A percentile compares a stretch with the other conserved stretches of the same genome.
These are phyloP conservation scores for Sophora flavescens DNA, from an alignment of 306 rosid genomes.

Conservation along the genomic window DNA sequence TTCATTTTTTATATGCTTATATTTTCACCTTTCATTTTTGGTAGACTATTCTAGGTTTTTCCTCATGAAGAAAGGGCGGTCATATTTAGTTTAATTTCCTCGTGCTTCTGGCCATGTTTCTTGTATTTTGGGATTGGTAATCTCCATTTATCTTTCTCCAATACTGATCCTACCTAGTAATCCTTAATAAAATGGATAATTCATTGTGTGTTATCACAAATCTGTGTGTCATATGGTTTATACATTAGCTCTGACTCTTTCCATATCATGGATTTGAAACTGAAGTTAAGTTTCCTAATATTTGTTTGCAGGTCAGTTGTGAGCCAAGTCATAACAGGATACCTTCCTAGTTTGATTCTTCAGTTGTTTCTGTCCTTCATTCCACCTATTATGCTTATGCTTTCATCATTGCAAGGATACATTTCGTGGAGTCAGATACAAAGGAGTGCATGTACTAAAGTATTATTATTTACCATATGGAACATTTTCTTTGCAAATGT, in stretches of 20 bases:
- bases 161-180: no score
- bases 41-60: background rate
- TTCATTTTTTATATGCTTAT: background rate
- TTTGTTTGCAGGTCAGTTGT: slow-evolving; percentile 71
- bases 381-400: slow-evolving; percentile 80
- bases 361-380: slow-evolving; percentile 62
- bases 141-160: background rate
- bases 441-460: slow-evolving; percentile 75
- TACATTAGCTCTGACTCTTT: background rate
- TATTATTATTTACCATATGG: slow-evolving; percentile 85
- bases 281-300: slow-evolving; percentile 35
- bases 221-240: slow-evolving; percentile 2
- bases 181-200: no score
- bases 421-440: slow-evolving; percentile 74
- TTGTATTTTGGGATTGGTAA: background rate
- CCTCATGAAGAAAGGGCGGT: slow-evolving; percentile 1
- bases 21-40: slow-evolving; percentile 8
- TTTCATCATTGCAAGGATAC: slow-evolving; percentile 82
- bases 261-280: slow-evolving; percentile 3
- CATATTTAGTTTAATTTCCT: slow-evolving; percentile 18
- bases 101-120: background rate
- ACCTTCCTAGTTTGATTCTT: slow-evolving; percentile 94
- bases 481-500: slow-evolving; percentile 90
- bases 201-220: no score
- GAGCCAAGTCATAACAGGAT: slow-evolving; percentile 83